Evolutionary conservation across 2,329 filamentous ascomycete species (phyloP).

Genomic region (Ophiobolus disseminans): DNA sequence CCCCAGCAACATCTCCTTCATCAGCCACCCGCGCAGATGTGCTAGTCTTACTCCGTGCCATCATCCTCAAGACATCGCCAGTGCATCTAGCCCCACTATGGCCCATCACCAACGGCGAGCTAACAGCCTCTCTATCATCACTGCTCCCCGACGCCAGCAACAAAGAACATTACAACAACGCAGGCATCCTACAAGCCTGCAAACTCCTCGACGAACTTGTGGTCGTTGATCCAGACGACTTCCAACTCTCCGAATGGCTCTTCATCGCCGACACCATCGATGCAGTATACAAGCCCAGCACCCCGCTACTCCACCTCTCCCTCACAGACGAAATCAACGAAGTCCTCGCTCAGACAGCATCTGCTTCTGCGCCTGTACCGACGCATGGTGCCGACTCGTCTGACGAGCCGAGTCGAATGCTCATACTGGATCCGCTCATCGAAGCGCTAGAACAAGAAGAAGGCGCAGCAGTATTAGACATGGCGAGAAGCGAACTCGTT

Average conservation of each 20-base stretch:
- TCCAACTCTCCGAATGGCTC: conserved; percentile 97
- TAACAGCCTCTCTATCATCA: conserved; percentile 80
- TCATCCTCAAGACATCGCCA: conserved; percentile 79
- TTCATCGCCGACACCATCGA: conserved; percentile 98
- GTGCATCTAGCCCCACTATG: conserved; percentile 84
- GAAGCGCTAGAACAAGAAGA: conserved; percentile 42
- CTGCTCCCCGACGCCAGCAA: conserved; percentile 73
- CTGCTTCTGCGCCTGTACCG: conserved; percentile 4
- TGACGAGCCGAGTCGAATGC: conserved; percentile 38
- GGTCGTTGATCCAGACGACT: conserved; percentile 87
- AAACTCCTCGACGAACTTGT: conserved; percentile 92
- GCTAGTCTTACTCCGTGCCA: conserved; percentile 83
- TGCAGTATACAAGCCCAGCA: conserved; percentile 80
- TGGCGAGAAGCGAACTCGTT: conserved; percentile 68
- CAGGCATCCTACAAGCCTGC: conserved; percentile 84
- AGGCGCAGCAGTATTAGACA: conserved; percentile 57
- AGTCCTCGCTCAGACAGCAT: conserved; percentile 58
- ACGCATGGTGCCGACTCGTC: background rate
- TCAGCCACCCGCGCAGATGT: conserved; percentile 87
- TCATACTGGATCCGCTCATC: conserved; percentile 54
- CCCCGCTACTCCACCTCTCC: conserved; percentile 70
- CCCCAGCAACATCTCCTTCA: conserved; percentile 87
- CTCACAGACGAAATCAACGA: conserved; percentile 87
- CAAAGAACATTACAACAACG: conserved; percentile 76
- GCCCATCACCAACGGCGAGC: conserved; percentile 86